Evolutionary conservation across 371 early-diverging fungal genomes (phyloP).

Genomic region (Saksenaea vasiformis): DNA sequence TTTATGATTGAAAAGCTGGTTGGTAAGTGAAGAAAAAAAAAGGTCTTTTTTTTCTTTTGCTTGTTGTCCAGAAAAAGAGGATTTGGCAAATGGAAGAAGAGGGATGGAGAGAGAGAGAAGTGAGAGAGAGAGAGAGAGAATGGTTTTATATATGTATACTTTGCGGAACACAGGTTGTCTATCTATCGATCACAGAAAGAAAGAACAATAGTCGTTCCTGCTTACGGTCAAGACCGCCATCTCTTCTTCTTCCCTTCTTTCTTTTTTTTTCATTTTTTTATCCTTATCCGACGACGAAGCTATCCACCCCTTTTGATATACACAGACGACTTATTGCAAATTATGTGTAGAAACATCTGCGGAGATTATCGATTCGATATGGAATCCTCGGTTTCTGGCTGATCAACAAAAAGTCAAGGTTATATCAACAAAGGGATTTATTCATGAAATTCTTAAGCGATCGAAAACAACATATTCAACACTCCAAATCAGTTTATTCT

Average conservation of each 20-base stretch:
- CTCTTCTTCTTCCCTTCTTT: neutral
- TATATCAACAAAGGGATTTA: slow-evolving; percentile 51
- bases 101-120: neutral
- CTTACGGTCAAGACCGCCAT: neutral
- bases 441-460: slow-evolving; percentile 72
- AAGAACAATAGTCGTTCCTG: neutral
- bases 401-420: slow-evolving; percentile 44
- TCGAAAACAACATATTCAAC: slow-evolving; percentile 76
- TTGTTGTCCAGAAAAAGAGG: neutral
- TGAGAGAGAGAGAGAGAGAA: neutral
- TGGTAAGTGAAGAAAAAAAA: slow-evolving; percentile 14
- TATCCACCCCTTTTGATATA: neutral
- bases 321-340: neutral
- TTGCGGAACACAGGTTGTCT: slow-evolving; percentile 5
- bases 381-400: slow-evolving; percentile 29
- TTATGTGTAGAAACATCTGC: slow-evolving; percentile 26
- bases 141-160: neutral
- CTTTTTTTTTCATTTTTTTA: neutral
- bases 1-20: slow-evolving; percentile 36
- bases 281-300: neutral
- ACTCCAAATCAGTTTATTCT: slow-evolving; percentile 70
- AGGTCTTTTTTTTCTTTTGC: neutral
- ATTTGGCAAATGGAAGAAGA: neutral
- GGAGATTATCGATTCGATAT: slow-evolving; percentile 41
- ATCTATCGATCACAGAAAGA: neutral